A percentile compares a stretch with the other conserved stretches of the same genome.
Evolutionary conservation across 1,284 basidiomycete species (phyloP).

Genomic region (Moesziomyces globuligerus): DNA sequence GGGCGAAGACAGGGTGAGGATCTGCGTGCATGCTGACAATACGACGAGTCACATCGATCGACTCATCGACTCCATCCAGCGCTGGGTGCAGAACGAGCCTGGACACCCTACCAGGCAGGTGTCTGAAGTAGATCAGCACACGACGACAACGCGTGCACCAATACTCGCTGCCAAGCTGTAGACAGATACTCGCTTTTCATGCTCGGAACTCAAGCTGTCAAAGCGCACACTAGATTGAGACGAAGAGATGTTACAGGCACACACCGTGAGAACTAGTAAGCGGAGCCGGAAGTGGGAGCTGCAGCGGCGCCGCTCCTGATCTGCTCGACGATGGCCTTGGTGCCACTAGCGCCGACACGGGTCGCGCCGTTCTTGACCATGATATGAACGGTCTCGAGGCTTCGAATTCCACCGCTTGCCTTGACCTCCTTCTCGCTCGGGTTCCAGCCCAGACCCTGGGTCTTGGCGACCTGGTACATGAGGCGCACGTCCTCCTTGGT

Average conservation of each 20-base stretch:
- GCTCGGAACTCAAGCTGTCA: not conserved
- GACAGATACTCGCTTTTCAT: no score
- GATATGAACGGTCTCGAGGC: constrained; percentile 30
- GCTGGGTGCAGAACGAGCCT: constrained; percentile 14
- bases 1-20: constrained; percentile 81
- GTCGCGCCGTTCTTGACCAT: constrained; percentile 58
- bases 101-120: not conserved
- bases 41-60: constrained; percentile 74
- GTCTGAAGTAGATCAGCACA: not conserved
- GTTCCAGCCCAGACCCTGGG: constrained; percentile 23
- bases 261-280: constrained; percentile 7
- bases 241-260: not conserved
- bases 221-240: not conserved
- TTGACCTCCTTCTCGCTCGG: constrained; percentile 47
- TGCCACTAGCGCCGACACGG: constrained; percentile 57
- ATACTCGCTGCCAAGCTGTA: constrained; percentile 34
- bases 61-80: constrained; percentile 33
- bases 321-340: constrained; percentile 55
- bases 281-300: constrained; percentile 3
- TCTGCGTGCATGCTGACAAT: constrained; percentile 84
- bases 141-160: not conserved
- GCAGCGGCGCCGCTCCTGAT: constrained; percentile 23
- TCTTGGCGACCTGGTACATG: constrained; percentile 51
- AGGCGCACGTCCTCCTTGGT: constrained; percentile 52
- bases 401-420: constrained; percentile 56